Conservation (phyloP, 1,284 basidiomycete genomes). For the Tylopilus orsonianus region DNA sequence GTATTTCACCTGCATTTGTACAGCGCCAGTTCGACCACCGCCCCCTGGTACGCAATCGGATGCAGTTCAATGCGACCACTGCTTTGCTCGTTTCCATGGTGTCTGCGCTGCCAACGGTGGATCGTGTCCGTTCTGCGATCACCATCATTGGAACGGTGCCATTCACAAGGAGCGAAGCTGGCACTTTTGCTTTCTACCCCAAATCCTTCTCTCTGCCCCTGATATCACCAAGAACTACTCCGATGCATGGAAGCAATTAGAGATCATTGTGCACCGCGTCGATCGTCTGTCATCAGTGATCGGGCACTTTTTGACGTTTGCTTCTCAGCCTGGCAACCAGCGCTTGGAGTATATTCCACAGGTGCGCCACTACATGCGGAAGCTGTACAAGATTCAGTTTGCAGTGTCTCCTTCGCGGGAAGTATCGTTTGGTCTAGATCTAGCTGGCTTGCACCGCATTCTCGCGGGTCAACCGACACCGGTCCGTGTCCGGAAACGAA, state of each 20-base stretch:
- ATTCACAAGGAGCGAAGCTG: conserved; percentile 76
- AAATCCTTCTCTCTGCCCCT: conserved; percentile 65
- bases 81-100: conserved; percentile 79
- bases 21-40: conserved; percentile 68
- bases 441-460: conserved; percentile 76
- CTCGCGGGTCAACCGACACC: conserved; percentile 64
- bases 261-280: conserved; percentile 72
- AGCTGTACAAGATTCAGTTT: conserved; percentile 81
- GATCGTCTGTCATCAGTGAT: conserved; percentile 71
- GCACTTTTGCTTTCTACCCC: conserved; percentile 76
- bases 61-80: conserved; percentile 85
- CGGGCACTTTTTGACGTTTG: conserved; percentile 74
- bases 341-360: conserved; percentile 71
- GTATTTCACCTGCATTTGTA: conserved; percentile 81
- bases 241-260: conserved; percentile 71
- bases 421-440: conserved; percentile 74
- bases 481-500: conserved; percentile 55
- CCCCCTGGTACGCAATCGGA: conserved; percentile 70
- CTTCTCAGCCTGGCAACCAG: conserved; percentile 65
- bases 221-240: conserved; percentile 75
- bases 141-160: conserved; percentile 83
- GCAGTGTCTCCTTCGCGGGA: conserved; percentile 75
- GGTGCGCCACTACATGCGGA: conserved; percentile 83
- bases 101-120: conserved; percentile 81
- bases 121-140: conserved; percentile 84